Evolutionary conservation across 2,329 filamentous ascomycete species (phyloP), one percentile per base, ranked within the genome.

Genomic region (Talaromyces sp.): DNA sequence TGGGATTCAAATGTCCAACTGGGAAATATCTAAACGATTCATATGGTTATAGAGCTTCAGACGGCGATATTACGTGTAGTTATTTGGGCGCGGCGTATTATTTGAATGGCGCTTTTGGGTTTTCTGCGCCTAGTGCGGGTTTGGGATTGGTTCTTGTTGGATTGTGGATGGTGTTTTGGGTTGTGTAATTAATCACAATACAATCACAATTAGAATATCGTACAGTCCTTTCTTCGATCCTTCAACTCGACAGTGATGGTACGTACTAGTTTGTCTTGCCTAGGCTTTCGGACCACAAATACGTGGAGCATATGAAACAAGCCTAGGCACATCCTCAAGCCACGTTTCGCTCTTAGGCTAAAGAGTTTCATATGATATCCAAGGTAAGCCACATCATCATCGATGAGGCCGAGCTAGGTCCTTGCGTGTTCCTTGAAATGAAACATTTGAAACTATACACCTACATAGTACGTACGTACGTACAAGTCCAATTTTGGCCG

Each of bases 1-100:
- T 99, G 70, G 82, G 84, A 0, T 97, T 99, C 72, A 79, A 75
- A 1, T 99, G 95, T 78, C 94, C 95, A 1, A 71, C 72, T 1
- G 81, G 81, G 0, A 73, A 74, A 43, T 83, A 81, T 56, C 68
- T 85, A 60, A 80, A 84, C 69, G 72, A 75, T 11, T 84, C 83
- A 36, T 88, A 88, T 73, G 84, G 85, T 5, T 73, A 69, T 63
- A 74, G 78, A 19, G 73, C 73, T 67, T 66, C 70, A 10, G 71
- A 75, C 58, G 77, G 76, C 2, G 72, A 77, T 68, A 78, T 83
- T 61, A 83, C 81, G 1, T 90, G 88, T 74, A 90, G 88, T 73
- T 89, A 85, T 69, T 84, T 86, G 2, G 88, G 87, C 2, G 84
- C 85, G 25, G 84, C 84, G 3, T 85, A 86, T 71, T 83, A 81